Conservation (phyloP, 2,329 filamentous ascomycete genomes). For the Verticillium albo-atrum region DNA sequence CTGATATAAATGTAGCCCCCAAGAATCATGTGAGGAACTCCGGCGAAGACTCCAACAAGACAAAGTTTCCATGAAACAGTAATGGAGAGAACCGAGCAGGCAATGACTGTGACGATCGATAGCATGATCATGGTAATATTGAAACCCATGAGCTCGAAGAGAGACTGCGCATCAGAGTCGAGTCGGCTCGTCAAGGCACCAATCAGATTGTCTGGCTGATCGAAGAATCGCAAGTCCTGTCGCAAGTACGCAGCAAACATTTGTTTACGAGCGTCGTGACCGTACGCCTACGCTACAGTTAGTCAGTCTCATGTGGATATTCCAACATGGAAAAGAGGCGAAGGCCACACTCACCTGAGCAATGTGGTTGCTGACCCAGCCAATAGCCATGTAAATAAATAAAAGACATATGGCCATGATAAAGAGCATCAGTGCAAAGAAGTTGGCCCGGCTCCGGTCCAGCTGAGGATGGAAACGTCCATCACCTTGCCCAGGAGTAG, state of each 20-base stretch:
- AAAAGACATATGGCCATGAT: constrained; percentile 40
- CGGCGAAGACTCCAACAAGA: constrained; percentile 40
- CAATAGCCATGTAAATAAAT: constrained; percentile 36
- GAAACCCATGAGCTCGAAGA: constrained; percentile 46
- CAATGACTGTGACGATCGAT: constrained; percentile 38
- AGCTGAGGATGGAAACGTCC: constrained; percentile 20
- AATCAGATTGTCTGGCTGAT: constrained; percentile 29
- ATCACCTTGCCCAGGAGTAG: constrained; percentile 25
- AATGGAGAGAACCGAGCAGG: constrained; percentile 40
- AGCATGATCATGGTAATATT: constrained; percentile 43
- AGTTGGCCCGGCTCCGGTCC: constrained; percentile 36
- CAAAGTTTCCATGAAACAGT: constrained; percentile 46
- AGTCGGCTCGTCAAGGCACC: constrained; percentile 33
- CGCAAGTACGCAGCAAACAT: constrained; percentile 26
- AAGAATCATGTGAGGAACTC: constrained; percentile 37
- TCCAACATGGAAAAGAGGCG: too few relatives aligned
- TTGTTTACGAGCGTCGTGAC: neutral
- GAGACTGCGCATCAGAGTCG: constrained; percentile 35
- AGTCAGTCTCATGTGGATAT: too few relatives aligned
- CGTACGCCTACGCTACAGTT: too few relatives aligned
- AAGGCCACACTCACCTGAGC: constrained; percentile 8
- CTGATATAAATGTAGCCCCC: constrained; percentile 44
- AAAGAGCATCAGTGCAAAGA: constrained; percentile 52
- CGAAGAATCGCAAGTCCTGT: constrained; percentile 49
- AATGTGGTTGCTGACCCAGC: constrained; percentile 28